phyloP scores from a whole-genome alignment of 768 basidiomycete genomes.

The Lenzites betulinus region DNA sequence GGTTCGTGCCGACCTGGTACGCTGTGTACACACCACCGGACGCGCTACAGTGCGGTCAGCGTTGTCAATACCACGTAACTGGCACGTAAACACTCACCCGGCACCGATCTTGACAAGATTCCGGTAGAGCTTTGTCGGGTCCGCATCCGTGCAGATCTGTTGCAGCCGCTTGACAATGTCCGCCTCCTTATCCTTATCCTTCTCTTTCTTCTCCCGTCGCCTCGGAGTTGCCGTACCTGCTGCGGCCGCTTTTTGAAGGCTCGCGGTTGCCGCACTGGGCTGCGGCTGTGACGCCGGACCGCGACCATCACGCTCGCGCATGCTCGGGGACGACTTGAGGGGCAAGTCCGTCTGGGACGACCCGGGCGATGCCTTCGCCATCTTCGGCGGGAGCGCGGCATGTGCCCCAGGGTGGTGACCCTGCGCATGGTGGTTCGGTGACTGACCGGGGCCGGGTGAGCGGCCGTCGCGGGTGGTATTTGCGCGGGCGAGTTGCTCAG shows the following conservation, averaged over 20 bases:
- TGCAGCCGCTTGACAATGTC: constrained; percentile 91
- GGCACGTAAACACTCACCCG: constrained; percentile 65
- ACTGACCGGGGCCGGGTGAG: constrained; percentile 35
- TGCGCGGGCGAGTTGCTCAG: constrained; percentile 52
- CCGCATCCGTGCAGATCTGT: constrained; percentile 96
- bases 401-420: constrained; percentile 15
- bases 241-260: constrained; percentile 61
- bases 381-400: constrained; percentile 20
- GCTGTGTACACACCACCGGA: constrained; percentile 98
- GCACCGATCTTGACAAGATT: constrained; percentile 97
- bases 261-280: constrained; percentile 64
- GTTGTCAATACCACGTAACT: constrained; percentile 2
- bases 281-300: constrained; percentile 42
- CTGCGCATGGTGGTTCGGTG: constrained; percentile 25
- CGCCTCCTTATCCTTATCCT: constrained; percentile 75
- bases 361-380: constrained; percentile 34
- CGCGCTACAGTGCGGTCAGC: constrained; percentile 53
- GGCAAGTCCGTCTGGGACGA: constrained; percentile 58
- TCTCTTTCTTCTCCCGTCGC: constrained; percentile 82
- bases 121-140: constrained; percentile 92
- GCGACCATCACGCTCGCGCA: constrained; percentile 25
- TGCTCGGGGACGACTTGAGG: constrained; percentile 25
- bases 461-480: constrained; percentile 70
- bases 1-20: constrained; percentile 93
- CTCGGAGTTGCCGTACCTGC: constrained; percentile 80